Percentiles rank a stretch among this genome's conserved stretches.
These are phyloP conservation scores for Cladorrhinum sp. DNA, from an alignment of 2,329 filamentous ascomycete species.

Conservation along the genomic window DNA sequence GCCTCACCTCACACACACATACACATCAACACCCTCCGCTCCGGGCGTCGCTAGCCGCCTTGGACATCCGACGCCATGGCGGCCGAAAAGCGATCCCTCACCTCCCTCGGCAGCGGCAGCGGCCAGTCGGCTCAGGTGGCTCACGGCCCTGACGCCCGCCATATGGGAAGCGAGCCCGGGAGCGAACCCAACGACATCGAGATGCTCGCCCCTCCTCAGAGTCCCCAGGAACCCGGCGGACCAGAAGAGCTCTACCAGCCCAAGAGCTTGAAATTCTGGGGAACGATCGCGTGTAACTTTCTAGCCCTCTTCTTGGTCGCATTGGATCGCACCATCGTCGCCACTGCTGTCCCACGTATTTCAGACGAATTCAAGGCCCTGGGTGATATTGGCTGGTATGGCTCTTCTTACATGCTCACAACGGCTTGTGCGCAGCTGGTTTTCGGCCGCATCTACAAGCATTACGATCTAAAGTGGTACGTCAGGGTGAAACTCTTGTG, in stretches of 20 bases:
- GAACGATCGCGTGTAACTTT: conserved; percentile 52
- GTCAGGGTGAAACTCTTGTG: conserved; percentile 19
- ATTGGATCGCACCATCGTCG: conserved; percentile 55
- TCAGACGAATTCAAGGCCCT: conserved; percentile 57
- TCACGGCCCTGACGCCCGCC: conserved; percentile 3
- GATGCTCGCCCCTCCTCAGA: conserved; percentile 26
- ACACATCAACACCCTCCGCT: not conserved
- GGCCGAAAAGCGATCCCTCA: conserved; percentile 21
- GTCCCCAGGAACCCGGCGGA: conserved; percentile 17
- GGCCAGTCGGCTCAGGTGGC: conserved; percentile 14
- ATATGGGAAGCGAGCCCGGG: conserved; percentile 12
- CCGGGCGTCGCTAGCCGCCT: conserved; percentile 10
- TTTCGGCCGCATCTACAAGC: conserved; percentile 54
- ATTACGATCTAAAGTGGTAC: conserved; percentile 49
- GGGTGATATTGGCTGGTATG: conserved; percentile 63
- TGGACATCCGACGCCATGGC: conserved; percentile 19
- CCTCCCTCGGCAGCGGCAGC: conserved; percentile 24
- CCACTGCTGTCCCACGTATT: conserved; percentile 53
- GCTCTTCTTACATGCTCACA: conserved; percentile 59
- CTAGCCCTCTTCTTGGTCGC: conserved; percentile 56
- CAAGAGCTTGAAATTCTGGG: conserved; percentile 53
- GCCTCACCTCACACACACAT: conserved; percentile 4
- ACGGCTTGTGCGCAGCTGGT: conserved; percentile 53
- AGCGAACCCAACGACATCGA: conserved; percentile 26
- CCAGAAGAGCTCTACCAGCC: conserved; percentile 46